Evolutionary conservation across 495 filamentous ascomycete genomes (phyloP).

Genomic region (Pyronema omphalodes): DNA sequence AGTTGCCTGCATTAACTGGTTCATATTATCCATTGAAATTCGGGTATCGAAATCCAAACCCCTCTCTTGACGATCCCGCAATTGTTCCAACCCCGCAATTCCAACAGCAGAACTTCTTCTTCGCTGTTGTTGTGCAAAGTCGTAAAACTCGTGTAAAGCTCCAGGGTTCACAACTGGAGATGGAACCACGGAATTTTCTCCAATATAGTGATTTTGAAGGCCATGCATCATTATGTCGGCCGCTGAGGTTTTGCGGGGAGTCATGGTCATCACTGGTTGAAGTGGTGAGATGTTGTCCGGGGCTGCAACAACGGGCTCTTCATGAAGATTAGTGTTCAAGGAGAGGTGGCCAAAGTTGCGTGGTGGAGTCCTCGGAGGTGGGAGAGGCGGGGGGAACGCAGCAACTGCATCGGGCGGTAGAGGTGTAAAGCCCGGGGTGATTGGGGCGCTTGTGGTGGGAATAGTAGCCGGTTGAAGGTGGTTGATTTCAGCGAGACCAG

Average conservation of each 20-base stretch:
- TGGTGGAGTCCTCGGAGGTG: background rate
- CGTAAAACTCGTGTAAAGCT: constrained; percentile 17
- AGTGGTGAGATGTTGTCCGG: background rate
- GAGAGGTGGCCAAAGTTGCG: background rate
- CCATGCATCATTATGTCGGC: background rate
- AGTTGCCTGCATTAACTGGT: constrained; percentile 19
- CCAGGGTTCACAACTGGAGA: constrained; percentile 19
- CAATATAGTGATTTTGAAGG: background rate
- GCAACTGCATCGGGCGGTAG: too few species aligned
- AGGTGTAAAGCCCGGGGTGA: too few species aligned
- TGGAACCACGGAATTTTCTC: constrained; percentile 8
- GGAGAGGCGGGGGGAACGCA: too few species aligned
- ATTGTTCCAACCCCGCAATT: constrained; percentile 20
- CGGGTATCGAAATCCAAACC: background rate
- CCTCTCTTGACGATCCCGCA: constrained; percentile 10
- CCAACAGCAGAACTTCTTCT: constrained; percentile 19
- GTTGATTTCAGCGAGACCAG: too few species aligned
- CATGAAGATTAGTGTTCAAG: background rate
- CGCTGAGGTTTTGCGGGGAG: background rate
- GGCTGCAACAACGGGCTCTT: too few species aligned
- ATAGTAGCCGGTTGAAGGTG: too few species aligned
- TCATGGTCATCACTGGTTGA: background rate
- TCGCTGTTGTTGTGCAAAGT: constrained; percentile 2
- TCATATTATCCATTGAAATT: constrained; percentile 2
- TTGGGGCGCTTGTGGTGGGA: too few species aligned